A percentile compares a stretch with the other conserved stretches of the same genome.
These are phyloP conservation scores for Fusarium vanettenii DNA, from an alignment of 2,329 filamentous ascomycete species.

Conservation along the genomic window DNA sequence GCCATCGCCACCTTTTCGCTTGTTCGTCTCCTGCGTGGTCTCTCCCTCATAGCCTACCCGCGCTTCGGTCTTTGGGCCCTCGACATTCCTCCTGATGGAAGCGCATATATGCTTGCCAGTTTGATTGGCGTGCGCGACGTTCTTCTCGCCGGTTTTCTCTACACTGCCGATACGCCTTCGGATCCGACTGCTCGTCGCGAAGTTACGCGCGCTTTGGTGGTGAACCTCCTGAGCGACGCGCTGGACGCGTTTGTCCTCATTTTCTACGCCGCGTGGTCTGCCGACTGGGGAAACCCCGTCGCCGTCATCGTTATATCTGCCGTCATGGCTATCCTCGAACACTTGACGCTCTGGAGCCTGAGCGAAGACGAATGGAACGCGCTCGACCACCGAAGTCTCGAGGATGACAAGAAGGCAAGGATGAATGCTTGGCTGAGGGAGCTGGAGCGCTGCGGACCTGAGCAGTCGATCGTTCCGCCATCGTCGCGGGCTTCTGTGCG, in stretches of 20 bases:
- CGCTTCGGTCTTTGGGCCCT: slow-evolving; percentile 46
- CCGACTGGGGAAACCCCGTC: slow-evolving; percentile 45
- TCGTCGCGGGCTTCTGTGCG: slow-evolving; percentile 31
- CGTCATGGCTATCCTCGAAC: slow-evolving; percentile 47
- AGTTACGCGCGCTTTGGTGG: slow-evolving; percentile 45
- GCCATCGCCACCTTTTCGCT: slow-evolving; percentile 40
- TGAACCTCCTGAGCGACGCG: slow-evolving; percentile 48
- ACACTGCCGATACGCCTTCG: slow-evolving; percentile 37
- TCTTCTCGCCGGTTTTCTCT: slow-evolving; percentile 45
- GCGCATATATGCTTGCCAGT: slow-evolving; percentile 45
- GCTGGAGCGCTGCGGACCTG: slow-evolving; percentile 28
- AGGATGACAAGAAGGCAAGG: slow-evolving; percentile 46
- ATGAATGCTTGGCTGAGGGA: slow-evolving; percentile 49
- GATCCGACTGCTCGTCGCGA: slow-evolving; percentile 39
- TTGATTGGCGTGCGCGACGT: slow-evolving; percentile 48
- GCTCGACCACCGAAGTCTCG: slow-evolving; percentile 30
- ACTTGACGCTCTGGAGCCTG: slow-evolving; percentile 49
- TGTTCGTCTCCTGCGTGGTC: slow-evolving; percentile 44
- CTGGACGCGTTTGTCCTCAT: slow-evolving; percentile 50
- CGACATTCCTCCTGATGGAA: slow-evolving; percentile 42
- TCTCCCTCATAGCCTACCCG: slow-evolving; percentile 44
- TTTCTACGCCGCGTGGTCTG: slow-evolving; percentile 48
- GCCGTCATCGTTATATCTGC: slow-evolving; percentile 45
- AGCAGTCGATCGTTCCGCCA: slow-evolving; percentile 25
- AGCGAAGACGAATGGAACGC: slow-evolving; percentile 42